These are phyloP conservation scores for Hypoxylon fuscum DNA, from an alignment of 495 filamentous ascomycete species.

Conservation along the genomic window DNA sequence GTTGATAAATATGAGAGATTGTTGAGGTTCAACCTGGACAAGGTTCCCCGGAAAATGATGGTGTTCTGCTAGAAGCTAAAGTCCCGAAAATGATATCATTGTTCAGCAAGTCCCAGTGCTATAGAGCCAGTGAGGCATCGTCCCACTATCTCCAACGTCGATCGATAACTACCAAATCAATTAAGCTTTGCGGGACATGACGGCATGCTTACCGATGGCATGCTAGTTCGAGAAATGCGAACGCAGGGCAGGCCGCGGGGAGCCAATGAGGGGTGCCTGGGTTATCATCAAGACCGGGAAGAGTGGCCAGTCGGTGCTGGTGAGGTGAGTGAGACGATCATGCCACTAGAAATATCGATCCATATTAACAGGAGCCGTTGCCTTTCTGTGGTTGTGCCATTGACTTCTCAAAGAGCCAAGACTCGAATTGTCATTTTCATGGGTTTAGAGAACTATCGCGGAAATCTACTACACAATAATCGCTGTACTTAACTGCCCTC, in stretches of 20 bases:
- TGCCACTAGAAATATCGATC: constrained; percentile 11
- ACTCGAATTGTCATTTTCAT: neutral
- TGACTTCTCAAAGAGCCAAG: neutral
- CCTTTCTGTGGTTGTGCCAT: no score
- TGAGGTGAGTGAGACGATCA: constrained; percentile 11
- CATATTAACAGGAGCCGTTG: constrained; percentile 2
- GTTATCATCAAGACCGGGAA: constrained; percentile 25
- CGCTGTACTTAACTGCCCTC: neutral
- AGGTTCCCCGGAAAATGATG: neutral
- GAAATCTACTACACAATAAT: neutral
- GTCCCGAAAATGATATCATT: constrained; percentile 14
- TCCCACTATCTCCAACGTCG: constrained; percentile 32
- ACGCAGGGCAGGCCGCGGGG: neutral
- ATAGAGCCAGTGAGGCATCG: constrained; percentile 11
- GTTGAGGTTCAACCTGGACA: no score
- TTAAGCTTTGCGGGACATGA: constrained; percentile 26
- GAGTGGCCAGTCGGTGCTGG: constrained; percentile 16
- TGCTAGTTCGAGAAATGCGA: constrained; percentile 20
- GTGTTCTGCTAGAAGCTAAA: neutral
- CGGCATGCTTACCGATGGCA: constrained; percentile 8
- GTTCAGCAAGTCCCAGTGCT: constrained; percentile 1
- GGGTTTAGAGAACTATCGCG: neutral
- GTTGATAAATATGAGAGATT: no score
- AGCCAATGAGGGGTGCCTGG: constrained; percentile 23
- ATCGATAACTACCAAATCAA: constrained; percentile 25